Conservation (phyloP, 2,329 filamentous ascomycete species). For the Aureobasidium sp. region DNA sequence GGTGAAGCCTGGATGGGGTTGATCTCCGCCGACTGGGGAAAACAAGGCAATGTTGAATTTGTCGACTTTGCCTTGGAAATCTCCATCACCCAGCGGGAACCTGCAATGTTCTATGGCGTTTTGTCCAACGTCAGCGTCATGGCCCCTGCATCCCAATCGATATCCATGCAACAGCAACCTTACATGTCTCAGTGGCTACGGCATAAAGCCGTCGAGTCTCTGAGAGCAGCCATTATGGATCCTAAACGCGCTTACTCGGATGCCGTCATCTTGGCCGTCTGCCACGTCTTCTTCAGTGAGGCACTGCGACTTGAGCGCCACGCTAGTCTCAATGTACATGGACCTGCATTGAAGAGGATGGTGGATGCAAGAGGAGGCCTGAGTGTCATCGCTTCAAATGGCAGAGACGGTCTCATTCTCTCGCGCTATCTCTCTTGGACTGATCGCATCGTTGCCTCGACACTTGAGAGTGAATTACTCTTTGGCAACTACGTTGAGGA, state of each 20-base stretch:
- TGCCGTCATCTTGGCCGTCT: conserved; percentile 2
- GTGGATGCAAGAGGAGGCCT: neutral
- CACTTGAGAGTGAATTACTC: neutral
- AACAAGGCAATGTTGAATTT: conserved; percentile 1
- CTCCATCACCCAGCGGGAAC: neutral
- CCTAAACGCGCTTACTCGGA: conserved; percentile 1
- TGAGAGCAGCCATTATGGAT: neutral
- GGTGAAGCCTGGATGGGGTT: neutral
- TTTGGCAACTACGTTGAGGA: conserved; percentile 1
- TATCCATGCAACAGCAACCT: neutral
- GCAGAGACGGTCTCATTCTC: neutral
- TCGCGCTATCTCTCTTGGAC: neutral
- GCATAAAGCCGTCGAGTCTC: neutral
- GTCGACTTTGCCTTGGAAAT: conserved; percentile 1
- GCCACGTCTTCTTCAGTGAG: neutral
- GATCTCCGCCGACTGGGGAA: neutral
- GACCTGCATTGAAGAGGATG: conserved; percentile 1
- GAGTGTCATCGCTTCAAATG: neutral
- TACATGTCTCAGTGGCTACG: conserved; percentile 4
- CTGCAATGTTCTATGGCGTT: conserved; percentile 6
- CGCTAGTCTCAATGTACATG: neutral
- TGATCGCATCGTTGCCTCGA: neutral
- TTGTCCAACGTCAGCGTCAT: neutral
- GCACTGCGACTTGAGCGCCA: neutral
- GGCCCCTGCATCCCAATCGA: neutral